Evolutionary conservation across 2,329 filamentous ascomycete species (phyloP), one percentile per base, ranked within the genome.

Genomic region (Raffaelea albimanens): DNA sequence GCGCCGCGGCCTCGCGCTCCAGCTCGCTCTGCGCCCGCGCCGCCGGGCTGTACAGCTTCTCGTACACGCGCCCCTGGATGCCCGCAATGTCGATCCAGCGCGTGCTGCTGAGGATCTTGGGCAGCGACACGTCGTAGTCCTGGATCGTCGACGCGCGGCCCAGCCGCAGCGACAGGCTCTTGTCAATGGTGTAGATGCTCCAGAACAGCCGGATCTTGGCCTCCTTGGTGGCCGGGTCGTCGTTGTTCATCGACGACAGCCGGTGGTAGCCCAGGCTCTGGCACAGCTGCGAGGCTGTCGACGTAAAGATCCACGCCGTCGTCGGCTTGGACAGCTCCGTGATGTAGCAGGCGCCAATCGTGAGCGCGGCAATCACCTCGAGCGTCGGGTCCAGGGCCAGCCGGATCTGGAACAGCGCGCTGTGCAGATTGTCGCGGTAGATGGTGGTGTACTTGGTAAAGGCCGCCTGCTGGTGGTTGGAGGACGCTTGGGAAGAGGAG

Each of bases 221-320:
- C 9, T 34, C 31, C 16, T 34, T 34, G 31, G 31, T 34, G 31
- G 31, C 31, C 31, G 31, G 31, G 31, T 34, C 31, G 47, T 23
- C 36, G 44, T 20, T 19, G 10, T 34, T 9, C 31, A 34, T 34
- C 16, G 31, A 10, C 31, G 31, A 34, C 14, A 56, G 41, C 43
- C 75, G 70, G 57, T 83, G 80, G 50, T 78, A 81, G 3, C 80
- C 80, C 4, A 82, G 70, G 0, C 74, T 75, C 55, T 80, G 76
- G 52, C 77, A 81, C 44, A 84, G 66, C 44, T 76, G 71, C 13
- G 75, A 73, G 0, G 80, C 80, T 19, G 71, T 71, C 5, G 73
- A 75, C 20, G 72, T 74, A 16, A 84, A 64, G n/a, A 78, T 73
- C 73, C 79, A 82, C 18, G 76, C 77, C 3, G 83, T 68, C 0